These are phyloP conservation scores for Globisporangium cystogenes DNA, from an alignment of 352 stramenopile species.

Conservation along the genomic window DNA sequence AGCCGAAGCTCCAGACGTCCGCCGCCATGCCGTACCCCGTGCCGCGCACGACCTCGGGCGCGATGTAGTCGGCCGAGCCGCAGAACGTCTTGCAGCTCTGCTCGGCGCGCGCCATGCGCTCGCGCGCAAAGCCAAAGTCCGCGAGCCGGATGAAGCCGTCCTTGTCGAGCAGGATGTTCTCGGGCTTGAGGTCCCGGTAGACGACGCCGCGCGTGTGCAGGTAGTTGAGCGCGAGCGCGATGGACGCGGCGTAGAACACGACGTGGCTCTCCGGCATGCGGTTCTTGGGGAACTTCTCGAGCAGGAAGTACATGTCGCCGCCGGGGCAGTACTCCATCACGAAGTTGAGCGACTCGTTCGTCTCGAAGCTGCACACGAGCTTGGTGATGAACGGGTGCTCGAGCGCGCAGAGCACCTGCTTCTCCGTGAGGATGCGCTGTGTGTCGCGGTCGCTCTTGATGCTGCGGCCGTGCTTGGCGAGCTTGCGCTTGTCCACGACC, in stretches of 20 bases:
- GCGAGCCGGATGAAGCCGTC: slow-evolving; percentile 87
- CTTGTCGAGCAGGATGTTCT: slow-evolving; percentile 88
- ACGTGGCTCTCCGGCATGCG: slow-evolving; percentile 92
- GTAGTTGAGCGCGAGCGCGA: slow-evolving; percentile 92
- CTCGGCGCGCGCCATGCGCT: slow-evolving; percentile 46
- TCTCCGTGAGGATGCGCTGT: slow-evolving; percentile 92
- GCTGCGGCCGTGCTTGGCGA: slow-evolving; percentile 18
- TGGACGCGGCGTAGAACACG: slow-evolving; percentile 97
- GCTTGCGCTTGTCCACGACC: slow-evolving; percentile 70
- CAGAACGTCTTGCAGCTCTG: slow-evolving; percentile 76
- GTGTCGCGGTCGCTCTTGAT: slow-evolving; percentile 28
- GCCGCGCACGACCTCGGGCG: slow-evolving; percentile 72
- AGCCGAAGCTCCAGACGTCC: slow-evolving; percentile 89
- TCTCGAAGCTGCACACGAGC: slow-evolving; percentile 93
- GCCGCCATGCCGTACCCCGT: slow-evolving; percentile 67
- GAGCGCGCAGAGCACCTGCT: slow-evolving; percentile 93
- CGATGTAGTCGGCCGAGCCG: slow-evolving; percentile 81
- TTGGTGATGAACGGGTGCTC: slow-evolving; percentile 98
- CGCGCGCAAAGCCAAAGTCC: slow-evolving; percentile 78
- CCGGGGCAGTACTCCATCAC: slow-evolving; percentile 98
- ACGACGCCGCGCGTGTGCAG: slow-evolving; percentile 72
- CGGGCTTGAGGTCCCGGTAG: slow-evolving; percentile 90
- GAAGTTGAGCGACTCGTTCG: slow-evolving; percentile 93
- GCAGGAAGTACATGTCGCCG: slow-evolving; percentile 94
- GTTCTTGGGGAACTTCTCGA: slow-evolving; percentile 86